These are phyloP conservation scores for Baudoinia panamericana DNA, from an alignment of 495 filamentous ascomycete genomes.

Conservation along the genomic window DNA sequence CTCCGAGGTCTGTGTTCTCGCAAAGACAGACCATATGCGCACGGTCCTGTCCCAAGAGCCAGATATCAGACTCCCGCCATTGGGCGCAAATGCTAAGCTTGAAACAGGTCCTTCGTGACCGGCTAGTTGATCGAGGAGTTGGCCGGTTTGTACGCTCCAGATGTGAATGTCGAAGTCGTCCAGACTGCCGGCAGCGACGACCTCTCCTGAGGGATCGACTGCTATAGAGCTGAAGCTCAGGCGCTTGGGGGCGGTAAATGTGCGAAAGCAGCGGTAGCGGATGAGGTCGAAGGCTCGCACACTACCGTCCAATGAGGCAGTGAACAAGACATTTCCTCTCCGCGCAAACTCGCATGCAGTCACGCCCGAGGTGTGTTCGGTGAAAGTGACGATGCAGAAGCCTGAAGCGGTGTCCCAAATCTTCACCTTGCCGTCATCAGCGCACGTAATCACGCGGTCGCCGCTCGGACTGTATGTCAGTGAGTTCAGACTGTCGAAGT, in stretches of 20 bases:
- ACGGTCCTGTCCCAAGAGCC: constrained; percentile 95
- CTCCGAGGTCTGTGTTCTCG: constrained; percentile 84
- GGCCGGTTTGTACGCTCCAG: constrained; percentile 96
- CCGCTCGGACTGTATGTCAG: constrained; percentile 89
- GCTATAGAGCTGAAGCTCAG: constrained; percentile 86
- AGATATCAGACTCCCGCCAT: constrained; percentile 68
- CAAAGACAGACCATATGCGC: constrained; percentile 89
- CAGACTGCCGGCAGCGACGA: constrained; percentile 85
- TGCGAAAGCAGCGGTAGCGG: constrained; percentile 90
- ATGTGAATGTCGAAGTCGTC: constrained; percentile 96
- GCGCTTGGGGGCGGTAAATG: constrained; percentile 83
- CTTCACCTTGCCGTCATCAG: constrained; percentile 96
- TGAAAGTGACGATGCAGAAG: constrained; percentile 96
- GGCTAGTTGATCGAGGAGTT: constrained; percentile 76
- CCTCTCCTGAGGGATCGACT: constrained; percentile 91
- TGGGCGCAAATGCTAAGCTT: constrained; percentile 72
- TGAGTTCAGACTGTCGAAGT: constrained; percentile 92
- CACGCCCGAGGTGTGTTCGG: constrained; percentile 87
- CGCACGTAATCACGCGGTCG: constrained; percentile 77
- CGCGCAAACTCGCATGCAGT: constrained; percentile 94
- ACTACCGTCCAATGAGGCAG: constrained; percentile 83
- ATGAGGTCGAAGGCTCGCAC: constrained; percentile 94
- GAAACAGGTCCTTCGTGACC: constrained; percentile 92
- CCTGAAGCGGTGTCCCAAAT: constrained; percentile 94
- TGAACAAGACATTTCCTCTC: constrained; percentile 88